Percentiles rank a stretch among this genome's conserved stretches.
Evolutionary conservation across 306 rosid species (phyloP).

Genomic region (Corylus avellana): DNA sequence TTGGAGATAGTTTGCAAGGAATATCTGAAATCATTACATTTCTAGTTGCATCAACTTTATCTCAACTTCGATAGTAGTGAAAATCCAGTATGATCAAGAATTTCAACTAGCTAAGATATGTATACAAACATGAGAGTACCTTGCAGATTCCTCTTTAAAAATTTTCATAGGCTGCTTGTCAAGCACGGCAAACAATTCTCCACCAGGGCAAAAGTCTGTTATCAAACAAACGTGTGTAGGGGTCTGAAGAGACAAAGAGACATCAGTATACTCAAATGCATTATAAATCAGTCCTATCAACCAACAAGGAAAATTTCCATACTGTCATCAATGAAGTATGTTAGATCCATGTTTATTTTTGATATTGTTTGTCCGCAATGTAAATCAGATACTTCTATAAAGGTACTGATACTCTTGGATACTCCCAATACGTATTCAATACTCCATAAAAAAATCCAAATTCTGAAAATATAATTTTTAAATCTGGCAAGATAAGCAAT

Average conservation of each 20-base stretch:
- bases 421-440: background rate
- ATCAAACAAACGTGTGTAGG: slow-evolving; percentile 89
- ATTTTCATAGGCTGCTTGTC: slow-evolving; percentile 92
- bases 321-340: background rate
- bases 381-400: background rate
- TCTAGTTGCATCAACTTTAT: background rate
- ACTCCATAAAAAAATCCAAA: background rate
- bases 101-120: background rate
- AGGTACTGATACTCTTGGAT: background rate
- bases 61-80: background rate
- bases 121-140: slow-evolving; percentile 42
- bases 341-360: background rate
- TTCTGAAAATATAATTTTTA: background rate
- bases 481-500: background rate
- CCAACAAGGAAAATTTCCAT: background rate
- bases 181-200: slow-evolving; percentile 90
- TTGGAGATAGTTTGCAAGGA: slow-evolving; percentile 13
- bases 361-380: too few species aligned
- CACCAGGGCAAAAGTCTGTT: slow-evolving; percentile 86
- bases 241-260: slow-evolving; percentile 58
- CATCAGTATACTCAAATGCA: slow-evolving; percentile 24
- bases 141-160: slow-evolving; percentile 84
- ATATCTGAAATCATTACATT: slow-evolving; percentile 14
- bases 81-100: background rate
- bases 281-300: background rate